Evolutionary conservation across 805 yeast genomes (phyloP).

Genomic region (Ogataea ramenticola): DNA sequence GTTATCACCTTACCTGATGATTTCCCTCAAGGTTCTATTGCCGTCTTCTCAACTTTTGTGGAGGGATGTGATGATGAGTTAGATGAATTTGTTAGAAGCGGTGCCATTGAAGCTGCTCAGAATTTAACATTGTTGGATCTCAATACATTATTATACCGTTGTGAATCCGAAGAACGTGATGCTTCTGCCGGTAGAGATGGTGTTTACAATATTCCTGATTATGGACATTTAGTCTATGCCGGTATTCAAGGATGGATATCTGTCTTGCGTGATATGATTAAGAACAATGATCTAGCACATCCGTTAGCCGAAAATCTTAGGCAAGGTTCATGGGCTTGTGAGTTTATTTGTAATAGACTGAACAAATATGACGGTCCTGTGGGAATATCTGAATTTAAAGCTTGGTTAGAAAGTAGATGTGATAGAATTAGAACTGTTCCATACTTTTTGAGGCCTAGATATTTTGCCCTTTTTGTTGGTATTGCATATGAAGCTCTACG

Average conservation of each 20-base stretch:
- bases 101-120: slow-evolving; percentile 68
- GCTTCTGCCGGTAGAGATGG: slow-evolving; percentile 67
- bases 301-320: slow-evolving; percentile 78
- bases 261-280: slow-evolving; percentile 53
- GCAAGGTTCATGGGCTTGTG: slow-evolving; percentile 85
- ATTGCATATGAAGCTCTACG: slow-evolving; percentile 79
- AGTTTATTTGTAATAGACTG: slow-evolving; percentile 59
- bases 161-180: slow-evolving; percentile 87
- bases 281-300: slow-evolving; percentile 71
- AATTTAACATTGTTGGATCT: slow-evolving; percentile 59
- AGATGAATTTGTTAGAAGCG: slow-evolving; percentile 61
- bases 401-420: slow-evolving; percentile 65
- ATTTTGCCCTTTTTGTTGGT: slow-evolving; percentile 77
- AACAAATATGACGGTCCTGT: slow-evolving; percentile 39
- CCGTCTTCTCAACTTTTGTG: slow-evolving; percentile 67
- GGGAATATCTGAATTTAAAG: slow-evolving; percentile 47
- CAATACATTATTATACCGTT: slow-evolving; percentile 65
- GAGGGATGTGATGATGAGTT: slow-evolving; percentile 57
- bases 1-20: slow-evolving; percentile 48
- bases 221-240: slow-evolving; percentile 73
- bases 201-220: slow-evolving; percentile 63
- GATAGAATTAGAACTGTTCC: slow-evolving; percentile 63
- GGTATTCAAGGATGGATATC: slow-evolving; percentile 93
- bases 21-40: slow-evolving; percentile 89
- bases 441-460: slow-evolving; percentile 75